These are phyloP conservation scores for Plasmodium vivax DNA, from an alignment of 169 alveolate species.

Conservation along the genomic window DNA sequence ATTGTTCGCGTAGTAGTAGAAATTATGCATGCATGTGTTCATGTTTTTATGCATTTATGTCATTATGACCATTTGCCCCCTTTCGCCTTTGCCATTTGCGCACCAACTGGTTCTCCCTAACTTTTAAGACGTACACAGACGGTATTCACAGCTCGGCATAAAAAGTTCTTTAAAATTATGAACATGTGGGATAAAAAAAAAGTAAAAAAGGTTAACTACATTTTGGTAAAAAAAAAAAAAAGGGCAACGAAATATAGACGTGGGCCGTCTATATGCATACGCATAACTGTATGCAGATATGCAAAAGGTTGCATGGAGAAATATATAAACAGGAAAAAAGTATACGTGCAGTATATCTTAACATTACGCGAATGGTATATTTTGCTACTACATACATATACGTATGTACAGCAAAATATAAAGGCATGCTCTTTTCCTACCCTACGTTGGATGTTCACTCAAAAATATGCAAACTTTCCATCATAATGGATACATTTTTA, in stretches of 20 bases:
- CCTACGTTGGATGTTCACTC: background rate
- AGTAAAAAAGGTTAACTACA: background rate
- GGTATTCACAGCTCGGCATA: background rate
- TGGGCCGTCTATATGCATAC: background rate
- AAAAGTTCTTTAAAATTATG: slow-evolving; percentile 2
- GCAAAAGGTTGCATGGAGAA: background rate
- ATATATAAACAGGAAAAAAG: background rate
- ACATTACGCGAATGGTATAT: background rate
- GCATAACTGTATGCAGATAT: slow-evolving; percentile 2
- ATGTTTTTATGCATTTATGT: background rate
- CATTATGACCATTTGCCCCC: background rate
- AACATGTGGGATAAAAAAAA: background rate
- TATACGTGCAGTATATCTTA: background rate
- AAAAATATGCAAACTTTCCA: background rate
- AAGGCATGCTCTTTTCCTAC: slow-evolving; percentile 3
- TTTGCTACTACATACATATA: background rate
- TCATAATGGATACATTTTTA: background rate
- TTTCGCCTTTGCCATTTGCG: background rate
- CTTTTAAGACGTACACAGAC: background rate
- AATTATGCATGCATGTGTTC: background rate
- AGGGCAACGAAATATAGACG: background rate
- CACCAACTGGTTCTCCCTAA: background rate
- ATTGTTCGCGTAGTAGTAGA: background rate
- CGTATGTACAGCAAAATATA: background rate
- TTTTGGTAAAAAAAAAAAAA: slow-evolving; percentile 11